Conservation (phyloP, 1,284 basidiomycete genomes). For the Leccinum subrobustum region DNA sequence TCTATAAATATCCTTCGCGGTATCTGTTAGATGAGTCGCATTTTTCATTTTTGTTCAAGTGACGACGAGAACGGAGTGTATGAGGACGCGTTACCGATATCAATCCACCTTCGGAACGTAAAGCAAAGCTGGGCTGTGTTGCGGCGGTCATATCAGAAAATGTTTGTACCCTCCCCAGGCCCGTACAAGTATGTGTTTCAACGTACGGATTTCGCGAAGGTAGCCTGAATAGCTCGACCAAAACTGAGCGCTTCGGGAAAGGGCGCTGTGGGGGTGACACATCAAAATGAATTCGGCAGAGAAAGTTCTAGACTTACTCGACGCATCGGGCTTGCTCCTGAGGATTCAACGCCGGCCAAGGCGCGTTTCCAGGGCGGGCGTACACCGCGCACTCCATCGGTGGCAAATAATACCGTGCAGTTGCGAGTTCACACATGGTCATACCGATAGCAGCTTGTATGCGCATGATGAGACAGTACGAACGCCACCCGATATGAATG, state of each 20-base stretch:
- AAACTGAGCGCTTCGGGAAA: conserved; percentile 73
- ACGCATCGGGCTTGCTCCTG: conserved; percentile 48
- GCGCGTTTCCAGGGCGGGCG: conserved; percentile 16
- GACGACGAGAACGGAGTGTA: conserved; percentile 14
- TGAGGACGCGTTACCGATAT: conserved; percentile 50
- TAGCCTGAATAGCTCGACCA: conserved; percentile 85
- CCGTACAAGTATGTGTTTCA: conserved; percentile 18
- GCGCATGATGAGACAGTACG: conserved; percentile 15
- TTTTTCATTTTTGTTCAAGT: neutral
- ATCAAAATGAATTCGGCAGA: neutral
- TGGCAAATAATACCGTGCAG: conserved; percentile 60
- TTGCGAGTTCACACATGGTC: conserved; percentile 74
- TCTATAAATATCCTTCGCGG: conserved; percentile 63
- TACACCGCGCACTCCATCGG: conserved; percentile 65
- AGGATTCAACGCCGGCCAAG: conserved; percentile 5
- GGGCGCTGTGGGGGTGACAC: conserved; percentile 44
- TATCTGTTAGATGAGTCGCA: conserved; percentile 41
- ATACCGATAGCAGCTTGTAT: conserved; percentile 66
- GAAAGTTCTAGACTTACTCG: conserved; percentile 34
- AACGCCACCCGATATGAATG: neutral
- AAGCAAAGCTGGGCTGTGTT: conserved; percentile 69
- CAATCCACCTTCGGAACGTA: conserved; percentile 68
- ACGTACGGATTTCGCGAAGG: conserved; percentile 70
- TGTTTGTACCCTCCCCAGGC: neutral
- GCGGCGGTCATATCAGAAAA: conserved; percentile 13